Conservation (phyloP, 2,329 filamentous ascomycete genomes). For the Ceratocystiopsis sp. region DNA sequence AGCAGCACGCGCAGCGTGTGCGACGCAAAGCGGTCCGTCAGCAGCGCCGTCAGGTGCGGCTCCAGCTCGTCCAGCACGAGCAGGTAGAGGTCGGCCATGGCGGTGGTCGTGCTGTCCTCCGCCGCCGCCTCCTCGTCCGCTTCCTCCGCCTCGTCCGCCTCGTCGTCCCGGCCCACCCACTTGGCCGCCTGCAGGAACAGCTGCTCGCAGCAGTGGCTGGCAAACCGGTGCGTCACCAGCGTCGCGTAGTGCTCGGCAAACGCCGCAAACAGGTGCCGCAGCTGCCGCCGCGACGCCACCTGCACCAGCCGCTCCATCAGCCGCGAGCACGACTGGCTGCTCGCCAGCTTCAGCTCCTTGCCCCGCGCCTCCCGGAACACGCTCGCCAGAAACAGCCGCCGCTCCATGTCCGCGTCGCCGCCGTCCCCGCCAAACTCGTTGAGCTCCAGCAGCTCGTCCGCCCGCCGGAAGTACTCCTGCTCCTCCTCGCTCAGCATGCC, state of each 20-base stretch:
- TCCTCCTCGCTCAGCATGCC: constrained; percentile 85
- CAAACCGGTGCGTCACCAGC: constrained; percentile 87
- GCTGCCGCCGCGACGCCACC: constrained; percentile 59
- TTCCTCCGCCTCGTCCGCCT: constrained; percentile 21
- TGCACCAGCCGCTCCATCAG: constrained; percentile 84
- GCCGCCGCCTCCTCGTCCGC: constrained; percentile 16
- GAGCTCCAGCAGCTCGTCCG: constrained; percentile 75
- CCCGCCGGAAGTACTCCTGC: constrained; percentile 85
- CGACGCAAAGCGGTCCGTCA: constrained; percentile 80
- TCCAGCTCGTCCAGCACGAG: constrained; percentile 77
- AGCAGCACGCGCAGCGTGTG: constrained; percentile 78
- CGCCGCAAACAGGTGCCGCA: constrained; percentile 72
- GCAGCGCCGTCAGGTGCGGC: constrained; percentile 60
- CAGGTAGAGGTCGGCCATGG: constrained; percentile 76
- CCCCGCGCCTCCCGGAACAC: constrained; percentile 75
- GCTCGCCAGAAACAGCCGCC: constrained; percentile 55
- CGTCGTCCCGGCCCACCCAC: constrained; percentile 24
- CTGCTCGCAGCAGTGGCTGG: constrained; percentile 91
- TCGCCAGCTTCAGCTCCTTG: constrained; percentile 91
- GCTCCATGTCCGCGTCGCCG: constrained; percentile 44
- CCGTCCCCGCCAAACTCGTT: constrained; percentile 53
- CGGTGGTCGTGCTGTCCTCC: constrained; percentile 30
- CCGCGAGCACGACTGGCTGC: constrained; percentile 86
- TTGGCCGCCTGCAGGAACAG: constrained; percentile 69
- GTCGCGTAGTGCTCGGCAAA: constrained; percentile 79